Evolutionary conservation across 2,329 filamentous ascomycete species (phyloP).

Genomic region (Blumeria hordei): DNA sequence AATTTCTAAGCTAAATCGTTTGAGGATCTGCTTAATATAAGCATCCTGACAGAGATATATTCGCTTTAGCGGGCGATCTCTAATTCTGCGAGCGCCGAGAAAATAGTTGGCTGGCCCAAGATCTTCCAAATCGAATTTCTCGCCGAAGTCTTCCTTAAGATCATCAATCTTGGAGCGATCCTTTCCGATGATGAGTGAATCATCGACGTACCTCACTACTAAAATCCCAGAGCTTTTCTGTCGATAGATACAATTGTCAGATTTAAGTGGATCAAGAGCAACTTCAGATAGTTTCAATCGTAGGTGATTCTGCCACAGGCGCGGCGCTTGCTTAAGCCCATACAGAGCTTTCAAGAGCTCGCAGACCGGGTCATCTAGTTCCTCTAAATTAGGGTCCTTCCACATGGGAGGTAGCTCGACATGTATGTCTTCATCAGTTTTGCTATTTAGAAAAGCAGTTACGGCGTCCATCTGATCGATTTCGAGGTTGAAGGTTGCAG

Average conservation of each 20-base stretch:
- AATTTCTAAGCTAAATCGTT: neutral
- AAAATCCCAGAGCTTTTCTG: neutral
- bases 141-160: neutral
- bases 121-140: neutral
- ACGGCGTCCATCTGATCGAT: neutral
- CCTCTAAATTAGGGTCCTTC: neutral
- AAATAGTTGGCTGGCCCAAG: neutral
- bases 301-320: neutral
- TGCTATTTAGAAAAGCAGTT: slow-evolving; percentile 1
- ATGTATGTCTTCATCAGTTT: neutral
- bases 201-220: neutral
- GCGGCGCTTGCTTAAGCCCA: neutral
- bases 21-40: neutral
- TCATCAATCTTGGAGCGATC: neutral
- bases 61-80: neutral
- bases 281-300: neutral
- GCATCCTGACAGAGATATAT: neutral
- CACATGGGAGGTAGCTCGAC: neutral
- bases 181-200: neutral
- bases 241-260: neutral
- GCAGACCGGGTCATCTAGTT: neutral
- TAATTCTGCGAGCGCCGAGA: neutral
- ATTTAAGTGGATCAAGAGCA: neutral
- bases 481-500: neutral
- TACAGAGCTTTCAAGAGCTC: neutral